Percentiles rank a stretch among this genome's conserved stretches.
Conservation (phyloP, 352 stramenopile genomes). For the Phytophthora hybrid region DNA sequence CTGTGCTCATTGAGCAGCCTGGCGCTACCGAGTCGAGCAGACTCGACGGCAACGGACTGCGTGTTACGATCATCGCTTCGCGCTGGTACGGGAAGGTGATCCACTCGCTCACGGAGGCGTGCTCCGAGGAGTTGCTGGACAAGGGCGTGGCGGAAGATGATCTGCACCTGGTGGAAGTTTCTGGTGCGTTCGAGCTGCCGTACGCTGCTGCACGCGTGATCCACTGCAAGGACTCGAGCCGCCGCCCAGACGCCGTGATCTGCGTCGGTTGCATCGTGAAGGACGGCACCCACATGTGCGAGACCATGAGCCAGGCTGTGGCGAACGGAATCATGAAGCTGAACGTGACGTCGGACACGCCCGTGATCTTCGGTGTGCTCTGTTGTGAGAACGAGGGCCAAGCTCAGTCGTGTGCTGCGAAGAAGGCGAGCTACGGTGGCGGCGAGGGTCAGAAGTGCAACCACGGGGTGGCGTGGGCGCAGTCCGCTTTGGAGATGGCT, state of each 20-base stretch:
- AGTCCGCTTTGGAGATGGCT: constrained; percentile 90
- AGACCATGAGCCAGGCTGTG: constrained; percentile 97
- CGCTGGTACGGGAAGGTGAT: constrained; percentile 71
- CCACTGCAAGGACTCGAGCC: constrained; percentile 66
- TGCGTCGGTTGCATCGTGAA: constrained; percentile 96
- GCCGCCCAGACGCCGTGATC: constrained; percentile 94
- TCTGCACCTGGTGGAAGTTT: constrained; percentile 78
- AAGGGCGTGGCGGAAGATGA: constrained; percentile 61
- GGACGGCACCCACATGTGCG: constrained; percentile 97
- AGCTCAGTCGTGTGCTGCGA: constrained; percentile 80
- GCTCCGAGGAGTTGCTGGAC: constrained; percentile 61
- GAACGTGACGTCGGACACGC: constrained; percentile 90
- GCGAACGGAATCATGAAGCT: constrained; percentile 97
- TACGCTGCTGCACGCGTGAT: constrained; percentile 89
- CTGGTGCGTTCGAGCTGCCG: constrained; percentile 96
- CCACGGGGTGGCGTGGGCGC: constrained; percentile 66
- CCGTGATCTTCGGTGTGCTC: constrained; percentile 91
- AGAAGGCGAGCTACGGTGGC: constrained; percentile 27
- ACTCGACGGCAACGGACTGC: constrained; percentile 46
- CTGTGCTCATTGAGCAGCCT: constrained; percentile 50
- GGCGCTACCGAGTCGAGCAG: constrained; percentile 38
- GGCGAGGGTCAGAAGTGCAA: constrained; percentile 50
- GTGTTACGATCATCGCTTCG: constrained; percentile 65
- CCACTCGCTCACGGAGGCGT: constrained; percentile 54
- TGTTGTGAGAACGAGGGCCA: constrained; percentile 94